Evolutionary conservation across 2,329 filamentous ascomycete genomes (phyloP).

Genomic region (Phaeosphaeriaceae sp.): DNA sequence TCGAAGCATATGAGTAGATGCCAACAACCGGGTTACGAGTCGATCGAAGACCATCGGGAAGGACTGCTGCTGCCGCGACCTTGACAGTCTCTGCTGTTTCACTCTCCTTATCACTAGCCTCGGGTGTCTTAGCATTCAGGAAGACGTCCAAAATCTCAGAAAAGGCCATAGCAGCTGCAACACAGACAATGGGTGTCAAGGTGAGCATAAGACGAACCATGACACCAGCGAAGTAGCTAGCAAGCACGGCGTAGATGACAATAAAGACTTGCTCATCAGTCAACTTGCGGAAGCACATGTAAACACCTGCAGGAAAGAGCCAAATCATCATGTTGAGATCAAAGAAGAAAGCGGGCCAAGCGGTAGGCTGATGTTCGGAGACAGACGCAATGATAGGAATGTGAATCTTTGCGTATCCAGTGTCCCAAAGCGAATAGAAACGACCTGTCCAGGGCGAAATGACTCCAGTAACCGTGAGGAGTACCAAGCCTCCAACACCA

Average conservation of each 20-base stretch:
- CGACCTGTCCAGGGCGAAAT: constrained; percentile 98
- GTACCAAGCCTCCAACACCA: constrained; percentile 75
- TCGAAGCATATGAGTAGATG: constrained; percentile 81
- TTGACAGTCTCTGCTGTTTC: constrained; percentile 39
- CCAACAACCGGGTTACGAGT: constrained; percentile 77
- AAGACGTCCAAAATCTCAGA: constrained; percentile 91
- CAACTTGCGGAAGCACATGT: constrained; percentile 94
- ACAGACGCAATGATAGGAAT: constrained; percentile 99
- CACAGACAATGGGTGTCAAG: constrained; percentile 93
- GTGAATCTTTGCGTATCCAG: constrained; percentile 97
- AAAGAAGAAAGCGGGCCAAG: constrained; percentile 99
- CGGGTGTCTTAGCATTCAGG: constrained; percentile 70
- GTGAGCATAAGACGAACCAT: constrained; percentile 99
- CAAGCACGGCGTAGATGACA: constrained; percentile 94
- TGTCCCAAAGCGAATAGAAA: constrained; percentile 99
- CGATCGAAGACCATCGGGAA: constrained; percentile 68
- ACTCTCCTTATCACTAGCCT: constrained; percentile 56
- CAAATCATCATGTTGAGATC: constrained; percentile 98
- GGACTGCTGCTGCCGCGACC: constrained; percentile 58
- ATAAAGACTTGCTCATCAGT: constrained; percentile 97
- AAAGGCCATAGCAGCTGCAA: constrained; percentile 85
- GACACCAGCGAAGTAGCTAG: constrained; percentile 97
- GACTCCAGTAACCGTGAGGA: constrained; percentile 83
- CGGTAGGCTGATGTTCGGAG: constrained; percentile 97
- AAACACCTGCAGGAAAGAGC: constrained; percentile 98